These are phyloP conservation scores for Venturia asperata DNA, from an alignment of 2,329 filamentous ascomycete genomes.

Conservation along the genomic window DNA sequence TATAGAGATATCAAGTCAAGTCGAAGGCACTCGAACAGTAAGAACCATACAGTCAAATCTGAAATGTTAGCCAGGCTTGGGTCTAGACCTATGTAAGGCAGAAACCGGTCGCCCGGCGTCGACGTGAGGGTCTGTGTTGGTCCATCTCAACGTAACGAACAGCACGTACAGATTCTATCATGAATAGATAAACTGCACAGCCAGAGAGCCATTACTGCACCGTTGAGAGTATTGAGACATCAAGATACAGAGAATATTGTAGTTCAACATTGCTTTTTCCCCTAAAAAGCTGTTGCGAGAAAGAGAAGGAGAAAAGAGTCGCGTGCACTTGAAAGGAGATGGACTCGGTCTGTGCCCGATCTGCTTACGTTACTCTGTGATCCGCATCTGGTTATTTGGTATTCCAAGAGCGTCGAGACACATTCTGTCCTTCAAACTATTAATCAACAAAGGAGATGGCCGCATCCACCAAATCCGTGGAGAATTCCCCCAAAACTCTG, in stretches of 20 bases:
- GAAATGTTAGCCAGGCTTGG: not conserved
- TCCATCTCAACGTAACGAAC: not conserved
- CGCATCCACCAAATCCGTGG: not conserved
- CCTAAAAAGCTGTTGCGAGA: no score
- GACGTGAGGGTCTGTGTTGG: not conserved
- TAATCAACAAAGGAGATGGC: not conserved
- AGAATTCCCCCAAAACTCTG: not conserved
- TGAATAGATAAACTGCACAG: not conserved
- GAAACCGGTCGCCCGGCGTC: not conserved
- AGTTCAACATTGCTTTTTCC: no score
- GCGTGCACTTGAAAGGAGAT: not conserved
- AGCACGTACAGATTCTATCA: not conserved
- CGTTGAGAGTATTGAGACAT: not conserved
- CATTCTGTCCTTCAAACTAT: not conserved
- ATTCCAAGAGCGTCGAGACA: not conserved
- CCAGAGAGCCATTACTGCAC: not conserved
- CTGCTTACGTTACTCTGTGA: not conserved
- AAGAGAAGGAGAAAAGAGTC: no score
- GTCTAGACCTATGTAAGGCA: not conserved
- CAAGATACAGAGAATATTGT: no score
- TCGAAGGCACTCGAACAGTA: not conserved
- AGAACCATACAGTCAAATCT: not conserved
- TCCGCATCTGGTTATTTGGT: not conserved
- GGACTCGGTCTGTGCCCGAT: not conserved
- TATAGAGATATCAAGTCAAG: not conserved